Evolutionary conservation across 2,329 filamentous ascomycete species (phyloP).

Genomic region (Sarocladium strictum): DNA sequence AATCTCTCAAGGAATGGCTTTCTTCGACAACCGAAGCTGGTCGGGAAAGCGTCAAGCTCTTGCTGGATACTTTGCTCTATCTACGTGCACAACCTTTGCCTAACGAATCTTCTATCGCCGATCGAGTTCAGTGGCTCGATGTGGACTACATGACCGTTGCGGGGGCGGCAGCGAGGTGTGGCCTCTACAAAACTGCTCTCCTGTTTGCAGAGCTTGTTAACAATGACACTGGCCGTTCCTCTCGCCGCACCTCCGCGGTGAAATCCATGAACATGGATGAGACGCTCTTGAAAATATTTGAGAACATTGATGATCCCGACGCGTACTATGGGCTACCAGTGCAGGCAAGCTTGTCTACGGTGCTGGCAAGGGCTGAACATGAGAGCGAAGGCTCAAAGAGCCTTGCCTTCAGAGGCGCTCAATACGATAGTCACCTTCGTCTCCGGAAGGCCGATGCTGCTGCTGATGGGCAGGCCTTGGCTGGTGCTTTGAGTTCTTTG

Average conservation of each 20-base stretch:
- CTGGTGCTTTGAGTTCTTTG: constrained; percentile 71
- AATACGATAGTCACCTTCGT: constrained; percentile 80
- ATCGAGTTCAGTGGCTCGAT: constrained; percentile 80
- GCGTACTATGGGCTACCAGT: constrained; percentile 90
- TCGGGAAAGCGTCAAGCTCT: constrained; percentile 60
- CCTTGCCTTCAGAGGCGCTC: constrained; percentile 83
- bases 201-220: constrained; percentile 72
- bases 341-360: constrained; percentile 66
- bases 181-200: constrained; percentile 82
- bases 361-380: constrained; percentile 79
- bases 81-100: constrained; percentile 75
- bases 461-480: constrained; percentile 60
- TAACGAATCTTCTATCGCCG: constrained; percentile 69
- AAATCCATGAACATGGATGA: constrained; percentile 54
- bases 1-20: constrained; percentile 60
- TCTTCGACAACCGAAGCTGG: constrained; percentile 28
- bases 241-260: constrained; percentile 60
- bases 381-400: constrained; percentile 84
- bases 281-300: constrained; percentile 75
- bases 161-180: constrained; percentile 66
- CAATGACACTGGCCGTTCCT: constrained; percentile 48
- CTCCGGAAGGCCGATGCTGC: constrained; percentile 48
- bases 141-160: constrained; percentile 69
- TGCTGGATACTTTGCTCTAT: constrained; percentile 79
- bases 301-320: constrained; percentile 91